Evolutionary conservation across 2,329 filamentous ascomycete species (phyloP).

Genomic region (Fusarium avenaceum): DNA sequence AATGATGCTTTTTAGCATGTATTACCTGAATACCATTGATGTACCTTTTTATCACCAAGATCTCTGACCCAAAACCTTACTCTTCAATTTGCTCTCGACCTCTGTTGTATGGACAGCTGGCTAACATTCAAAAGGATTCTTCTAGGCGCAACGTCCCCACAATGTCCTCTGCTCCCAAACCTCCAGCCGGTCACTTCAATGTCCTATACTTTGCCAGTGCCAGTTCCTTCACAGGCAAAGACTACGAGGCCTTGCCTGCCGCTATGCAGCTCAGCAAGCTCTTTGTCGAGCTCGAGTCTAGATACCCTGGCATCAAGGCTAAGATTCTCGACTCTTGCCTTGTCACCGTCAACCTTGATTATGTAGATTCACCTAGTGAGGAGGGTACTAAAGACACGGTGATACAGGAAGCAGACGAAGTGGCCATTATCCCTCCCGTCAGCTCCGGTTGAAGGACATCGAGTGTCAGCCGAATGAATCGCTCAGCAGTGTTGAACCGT

Average conservation of each 20-base stretch:
- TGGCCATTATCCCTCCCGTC: conserved; percentile 88
- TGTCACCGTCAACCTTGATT: conserved; percentile 84
- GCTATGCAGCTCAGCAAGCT: conserved; percentile 74
- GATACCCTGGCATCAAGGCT: conserved; percentile 76
- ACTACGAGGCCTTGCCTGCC: conserved; percentile 74
- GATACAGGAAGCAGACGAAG: conserved; percentile 82
- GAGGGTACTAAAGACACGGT: conserved; percentile 58
- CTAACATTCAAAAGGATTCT: conserved; percentile 43
- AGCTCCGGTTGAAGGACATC: conserved; percentile 76
- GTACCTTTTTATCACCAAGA: conserved; percentile 76
- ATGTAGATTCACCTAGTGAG: conserved; percentile 75
- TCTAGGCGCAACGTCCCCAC: conserved; percentile 13
- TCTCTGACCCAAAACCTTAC: conserved; percentile 68
- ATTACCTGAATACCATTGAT: conserved; percentile 71
- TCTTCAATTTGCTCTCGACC: conserved; percentile 17
- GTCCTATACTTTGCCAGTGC: conserved; percentile 87
- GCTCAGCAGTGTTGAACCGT: conserved; percentile 9
- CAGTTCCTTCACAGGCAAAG: conserved; percentile 76
- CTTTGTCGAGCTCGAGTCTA: conserved; percentile 75
- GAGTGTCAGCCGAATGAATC: conserved; percentile 30
- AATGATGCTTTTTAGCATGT: conserved; percentile 71
- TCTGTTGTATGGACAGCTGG: conserved; percentile 8
- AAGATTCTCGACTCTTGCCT: conserved; percentile 80
- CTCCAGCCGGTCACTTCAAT: conserved; percentile 77
- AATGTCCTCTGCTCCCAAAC: conserved; percentile 59